phyloP scores from a whole-genome alignment of 495 filamentous ascomycete species.

The Parathielavia hyrcaniae region DNA sequence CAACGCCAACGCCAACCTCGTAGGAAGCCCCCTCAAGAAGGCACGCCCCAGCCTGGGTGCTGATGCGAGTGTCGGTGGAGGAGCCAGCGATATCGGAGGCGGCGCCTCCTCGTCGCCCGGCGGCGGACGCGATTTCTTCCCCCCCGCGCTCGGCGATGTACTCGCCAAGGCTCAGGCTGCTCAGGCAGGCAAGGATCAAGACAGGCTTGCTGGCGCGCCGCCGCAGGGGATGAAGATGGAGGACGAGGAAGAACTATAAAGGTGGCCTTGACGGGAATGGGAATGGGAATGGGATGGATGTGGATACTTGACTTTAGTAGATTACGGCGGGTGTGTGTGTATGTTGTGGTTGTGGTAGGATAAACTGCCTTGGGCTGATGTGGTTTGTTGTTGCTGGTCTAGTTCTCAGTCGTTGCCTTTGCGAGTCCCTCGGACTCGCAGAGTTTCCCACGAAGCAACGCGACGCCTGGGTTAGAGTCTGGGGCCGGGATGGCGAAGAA shows the following conservation, averaged over 20 bases:
- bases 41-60: conserved; percentile 55
- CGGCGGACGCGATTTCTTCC: conserved; percentile 33
- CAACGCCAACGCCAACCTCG: conserved; percentile 42
- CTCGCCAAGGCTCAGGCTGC: conserved; percentile 40
- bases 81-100: not conserved
- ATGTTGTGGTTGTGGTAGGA: too few relatives aligned
- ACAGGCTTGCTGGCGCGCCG: conserved; percentile 17
- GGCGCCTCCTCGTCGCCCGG: conserved; percentile 36
- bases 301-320: not conserved
- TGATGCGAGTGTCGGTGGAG: conserved; percentile 32
- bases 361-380: too few relatives aligned
- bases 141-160: conserved; percentile 41
- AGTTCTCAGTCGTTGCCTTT: too few relatives aligned
- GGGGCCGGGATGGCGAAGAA: too few relatives aligned
- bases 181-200: conserved; percentile 36
- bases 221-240: conserved; percentile 29
- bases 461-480: too few relatives aligned
- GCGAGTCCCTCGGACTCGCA: too few relatives aligned
- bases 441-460: too few relatives aligned
- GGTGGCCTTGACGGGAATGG: not conserved
- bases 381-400: too few relatives aligned
- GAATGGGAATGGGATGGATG: not conserved
- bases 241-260: conserved; percentile 41
- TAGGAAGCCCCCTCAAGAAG: conserved; percentile 81
- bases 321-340: not conserved